Conservation (phyloP, 371 early-diverging fungal genomes). For the Mortierella sp. region DNA sequence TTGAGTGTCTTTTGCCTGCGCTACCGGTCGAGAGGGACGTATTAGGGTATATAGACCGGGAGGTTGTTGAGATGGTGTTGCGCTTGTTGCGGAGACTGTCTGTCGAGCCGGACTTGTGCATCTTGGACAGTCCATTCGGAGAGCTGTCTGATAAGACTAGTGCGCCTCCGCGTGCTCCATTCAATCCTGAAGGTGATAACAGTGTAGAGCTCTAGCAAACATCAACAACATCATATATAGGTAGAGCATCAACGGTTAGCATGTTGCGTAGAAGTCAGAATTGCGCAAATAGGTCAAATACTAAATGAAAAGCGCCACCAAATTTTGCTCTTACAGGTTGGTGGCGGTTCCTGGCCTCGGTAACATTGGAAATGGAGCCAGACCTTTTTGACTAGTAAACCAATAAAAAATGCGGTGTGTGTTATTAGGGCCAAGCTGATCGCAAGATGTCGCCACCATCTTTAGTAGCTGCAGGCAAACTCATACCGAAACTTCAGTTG, state of each 20-base stretch:
- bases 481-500: constrained; percentile 31
- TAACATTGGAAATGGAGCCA: neutral
- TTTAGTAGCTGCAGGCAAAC: neutral
- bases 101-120: constrained; percentile 31
- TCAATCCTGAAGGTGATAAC: constrained; percentile 11
- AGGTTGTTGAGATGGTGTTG: constrained; percentile 44
- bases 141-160: constrained; percentile 17
- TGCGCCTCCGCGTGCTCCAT: constrained; percentile 2
- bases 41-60: constrained; percentile 42
- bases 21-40: constrained; percentile 12
- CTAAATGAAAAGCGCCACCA: neutral
- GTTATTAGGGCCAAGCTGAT: neutral
- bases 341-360: neutral
- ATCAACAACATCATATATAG: neutral
- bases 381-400: constrained; percentile 20
- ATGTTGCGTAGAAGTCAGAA: neutral
- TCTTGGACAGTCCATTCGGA: constrained; percentile 15
- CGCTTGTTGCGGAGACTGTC: constrained; percentile 45
- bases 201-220: constrained; percentile 3
- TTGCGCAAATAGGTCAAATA: neutral
- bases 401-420: neutral
- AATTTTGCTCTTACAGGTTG: constrained; percentile 11
- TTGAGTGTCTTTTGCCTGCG: constrained; percentile 38
- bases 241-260: neutral
- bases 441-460: too few species aligned